Evolutionary conservation across 495 filamentous ascomycete species (phyloP), one percentile per base, ranked within the genome.

Genomic region (Neurospora sp.): DNA sequence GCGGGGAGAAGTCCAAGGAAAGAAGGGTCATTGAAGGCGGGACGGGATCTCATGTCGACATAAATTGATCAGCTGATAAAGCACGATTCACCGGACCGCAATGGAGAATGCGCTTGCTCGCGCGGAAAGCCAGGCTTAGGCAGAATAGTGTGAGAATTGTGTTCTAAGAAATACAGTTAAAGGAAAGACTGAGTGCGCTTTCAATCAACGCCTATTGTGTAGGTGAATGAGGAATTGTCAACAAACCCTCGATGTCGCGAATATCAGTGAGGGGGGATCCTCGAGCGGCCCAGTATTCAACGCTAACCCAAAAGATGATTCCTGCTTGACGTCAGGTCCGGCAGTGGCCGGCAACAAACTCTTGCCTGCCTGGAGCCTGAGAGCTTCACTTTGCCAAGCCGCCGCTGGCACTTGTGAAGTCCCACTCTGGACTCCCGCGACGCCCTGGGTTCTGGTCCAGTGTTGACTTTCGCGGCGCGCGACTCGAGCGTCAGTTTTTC

Each of bases 391-490:
- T 35, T 65, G 53, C 53, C 53, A 65, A 65, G 53, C 53, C 3
- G 31, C 27, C 53, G 18, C 31, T 61, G 53, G 53, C 53, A 65
- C 14, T 35, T 65, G 14, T 27, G 27, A 61, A 35, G 53, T 65
- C 14, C 53, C 53, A 65, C 53, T 16, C 22, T 31, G 20, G 48
- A 31, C 48, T 59, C 48, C 22, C 53, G 53, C 53, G 22, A 61
- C 70, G 68, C 73, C 73, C 71, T 69, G 72, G 75, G 73, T 53
- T 73, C 72, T 20, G 9, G 39, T 59, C 45, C 48, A 44, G 35
- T 77, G 76, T 77, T 77, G 75, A 75, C 74, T 74, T 77, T 74
- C 69, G 72, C 69, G 72, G 40, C 68, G 22, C 22, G 42, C 68
- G 45, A 48, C 39, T 70, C 22, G 20, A 38, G 69, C 65, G 45